phyloP scores from a whole-genome alignment of 2,329 filamentous ascomycete genomes.

The Rhynchosporium agropyri region DNA sequence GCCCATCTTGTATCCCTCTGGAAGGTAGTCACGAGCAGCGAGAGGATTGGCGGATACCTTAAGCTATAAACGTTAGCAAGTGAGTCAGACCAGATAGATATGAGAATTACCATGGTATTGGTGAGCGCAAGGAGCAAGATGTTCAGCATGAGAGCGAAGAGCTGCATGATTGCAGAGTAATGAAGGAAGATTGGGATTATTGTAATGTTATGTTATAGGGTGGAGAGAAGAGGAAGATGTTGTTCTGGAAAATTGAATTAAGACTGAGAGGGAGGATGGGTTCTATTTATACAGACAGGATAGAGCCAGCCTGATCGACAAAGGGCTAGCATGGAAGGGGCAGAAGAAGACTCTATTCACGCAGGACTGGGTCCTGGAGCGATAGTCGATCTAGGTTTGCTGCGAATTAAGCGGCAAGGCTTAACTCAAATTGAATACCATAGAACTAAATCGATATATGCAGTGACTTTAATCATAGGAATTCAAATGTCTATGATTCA shows the following conservation, averaged over 20 bases:
- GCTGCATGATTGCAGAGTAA: conserved; percentile 4
- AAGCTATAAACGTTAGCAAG: neutral
- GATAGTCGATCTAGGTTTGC: neutral
- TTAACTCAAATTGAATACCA: neutral
- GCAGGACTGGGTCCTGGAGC: neutral
- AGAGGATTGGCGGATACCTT: neutral
- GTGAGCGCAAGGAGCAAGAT: conserved; percentile 9
- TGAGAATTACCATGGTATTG: neutral
- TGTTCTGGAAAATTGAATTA: neutral
- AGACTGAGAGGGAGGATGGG: neutral
- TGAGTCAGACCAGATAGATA: neutral
- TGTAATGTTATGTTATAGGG: neutral
- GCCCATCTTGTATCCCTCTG: neutral
- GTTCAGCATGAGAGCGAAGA: neutral
- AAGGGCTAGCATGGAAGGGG: neutral
- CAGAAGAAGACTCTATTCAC: neutral
- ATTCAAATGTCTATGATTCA: too few relatives aligned
- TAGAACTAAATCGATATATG: neutral
- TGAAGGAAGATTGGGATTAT: neutral
- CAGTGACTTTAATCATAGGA: neutral
- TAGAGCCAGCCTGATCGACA: neutral
- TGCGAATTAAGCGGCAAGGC: neutral
- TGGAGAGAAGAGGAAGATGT: neutral
- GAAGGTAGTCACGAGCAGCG: neutral
- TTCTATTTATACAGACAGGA: neutral